A percentile compares a stretch with the other conserved stretches of the same genome.
Evolutionary conservation across 805 yeast genomes (phyloP).

Genomic region (Jamesozyma jinghongensis): DNA sequence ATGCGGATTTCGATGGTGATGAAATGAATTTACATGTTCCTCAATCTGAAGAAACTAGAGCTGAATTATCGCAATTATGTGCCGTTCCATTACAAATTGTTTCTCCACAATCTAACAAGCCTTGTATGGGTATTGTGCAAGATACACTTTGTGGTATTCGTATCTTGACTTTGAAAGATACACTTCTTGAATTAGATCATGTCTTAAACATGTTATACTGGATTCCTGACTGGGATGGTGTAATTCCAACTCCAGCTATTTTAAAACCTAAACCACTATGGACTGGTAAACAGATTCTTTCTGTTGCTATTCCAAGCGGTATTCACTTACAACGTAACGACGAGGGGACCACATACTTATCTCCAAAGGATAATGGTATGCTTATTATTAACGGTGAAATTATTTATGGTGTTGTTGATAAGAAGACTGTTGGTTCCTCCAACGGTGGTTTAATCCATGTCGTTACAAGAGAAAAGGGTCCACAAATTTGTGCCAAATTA

Average conservation of each 20-base stretch:
- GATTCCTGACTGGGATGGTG: constrained; percentile 99
- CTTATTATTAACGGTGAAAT: constrained; percentile 90
- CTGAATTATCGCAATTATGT: constrained; percentile 88
- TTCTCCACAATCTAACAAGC: constrained; percentile 96
- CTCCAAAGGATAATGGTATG: constrained; percentile 95
- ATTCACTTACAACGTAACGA: constrained; percentile 91
- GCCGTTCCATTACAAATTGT: constrained; percentile 97
- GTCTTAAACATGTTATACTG: constrained; percentile 95
- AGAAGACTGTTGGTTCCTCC: constrained; percentile 96
- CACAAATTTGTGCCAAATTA: constrained; percentile 76
- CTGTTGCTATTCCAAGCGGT: constrained; percentile 92
- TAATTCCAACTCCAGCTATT: constrained; percentile 91
- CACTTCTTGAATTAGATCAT: constrained; percentile 80
- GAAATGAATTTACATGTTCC: constrained; percentile 99
- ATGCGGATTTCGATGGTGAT: constrained; percentile 99
- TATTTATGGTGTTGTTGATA: constrained; percentile 96
- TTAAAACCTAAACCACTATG: constrained; percentile 91
- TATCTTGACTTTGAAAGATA: constrained; percentile 88
- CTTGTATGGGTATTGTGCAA: constrained; percentile 99
- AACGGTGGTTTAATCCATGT: constrained; percentile 97
- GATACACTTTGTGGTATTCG: constrained; percentile 96
- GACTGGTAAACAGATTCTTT: constrained; percentile 93
- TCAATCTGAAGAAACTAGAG: constrained; percentile 95
- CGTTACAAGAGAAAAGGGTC: constrained; percentile 96
- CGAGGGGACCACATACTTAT: constrained; percentile 70